Evolutionary conservation across 306 rosid genomes (phyloP).

Genomic region (Cucurbita moschata): DNA sequence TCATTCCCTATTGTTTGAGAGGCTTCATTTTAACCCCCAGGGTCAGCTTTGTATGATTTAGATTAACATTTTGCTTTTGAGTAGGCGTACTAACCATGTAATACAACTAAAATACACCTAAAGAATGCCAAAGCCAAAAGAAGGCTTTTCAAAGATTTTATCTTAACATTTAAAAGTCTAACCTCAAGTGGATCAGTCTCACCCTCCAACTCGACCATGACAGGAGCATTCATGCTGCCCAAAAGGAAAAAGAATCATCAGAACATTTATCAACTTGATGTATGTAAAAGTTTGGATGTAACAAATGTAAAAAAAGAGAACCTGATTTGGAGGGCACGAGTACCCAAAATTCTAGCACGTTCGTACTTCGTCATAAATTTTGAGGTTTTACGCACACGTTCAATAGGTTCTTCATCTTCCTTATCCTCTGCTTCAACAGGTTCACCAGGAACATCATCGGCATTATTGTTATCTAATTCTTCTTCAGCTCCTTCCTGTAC

Average conservation of each 20-base stretch:
- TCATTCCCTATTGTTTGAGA: background rate
- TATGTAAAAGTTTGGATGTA: background rate
- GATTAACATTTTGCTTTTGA: background rate
- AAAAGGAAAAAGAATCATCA: conserved; percentile 5
- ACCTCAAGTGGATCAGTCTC: conserved; percentile 97
- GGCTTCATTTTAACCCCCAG: background rate
- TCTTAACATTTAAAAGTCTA: background rate
- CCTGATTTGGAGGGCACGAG: conserved; percentile 97
- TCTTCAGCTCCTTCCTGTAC: conserved; percentile 85
- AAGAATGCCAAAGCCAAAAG: background rate
- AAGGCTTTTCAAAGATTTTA: background rate
- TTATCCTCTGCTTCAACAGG: conserved; percentile 44
- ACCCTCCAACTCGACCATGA: conserved; percentile 92
- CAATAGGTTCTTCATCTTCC: conserved; percentile 31
- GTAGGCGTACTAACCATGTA: background rate
- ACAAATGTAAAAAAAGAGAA: background rate
- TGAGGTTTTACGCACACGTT: conserved; percentile 61
- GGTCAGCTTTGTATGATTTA: background rate
- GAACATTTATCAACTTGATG: background rate
- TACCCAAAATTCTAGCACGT: conserved; percentile 85
- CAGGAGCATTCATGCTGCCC: conserved; percentile 93
- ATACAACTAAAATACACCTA: background rate
- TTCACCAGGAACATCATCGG: conserved; percentile 47
- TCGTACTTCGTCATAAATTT: conserved; percentile 90
- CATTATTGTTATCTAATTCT: conserved; percentile 46